Percentiles rank a stretch among this genome's conserved stretches.
Evolutionary conservation across 768 basidiomycete species (phyloP).

Genomic region (Glaciozyma antarctica): DNA sequence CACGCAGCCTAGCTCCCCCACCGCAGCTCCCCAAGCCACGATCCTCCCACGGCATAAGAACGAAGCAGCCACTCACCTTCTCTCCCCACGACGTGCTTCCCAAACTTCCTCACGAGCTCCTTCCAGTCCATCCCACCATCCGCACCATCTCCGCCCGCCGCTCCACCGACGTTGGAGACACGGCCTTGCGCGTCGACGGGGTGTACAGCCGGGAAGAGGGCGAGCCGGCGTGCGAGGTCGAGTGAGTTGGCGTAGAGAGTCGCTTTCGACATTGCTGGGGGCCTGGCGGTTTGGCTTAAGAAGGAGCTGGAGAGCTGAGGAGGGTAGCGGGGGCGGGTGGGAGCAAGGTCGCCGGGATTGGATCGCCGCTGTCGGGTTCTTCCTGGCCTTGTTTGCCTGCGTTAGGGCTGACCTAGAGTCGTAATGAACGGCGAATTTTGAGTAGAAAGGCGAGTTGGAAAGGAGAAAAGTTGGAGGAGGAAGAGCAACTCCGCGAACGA

Average conservation of each 20-base stretch:
- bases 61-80: neutral
- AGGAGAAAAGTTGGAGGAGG: neutral
- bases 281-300: no score
- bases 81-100: conserved; percentile 16
- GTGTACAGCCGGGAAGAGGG: neutral
- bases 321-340: no score
- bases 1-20: no score
- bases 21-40: neutral
- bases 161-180: neutral
- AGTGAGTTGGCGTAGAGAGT: neutral
- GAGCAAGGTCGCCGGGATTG: no score
- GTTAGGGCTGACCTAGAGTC: no score
- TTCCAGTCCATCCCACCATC: conserved; percentile 16
- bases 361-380: no score
- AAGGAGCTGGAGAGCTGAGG: no score
- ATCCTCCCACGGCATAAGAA: no score
- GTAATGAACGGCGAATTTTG: neutral
- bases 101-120: conserved; percentile 24
- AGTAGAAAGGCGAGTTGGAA: neutral
- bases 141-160: neutral
- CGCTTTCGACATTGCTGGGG: no score
- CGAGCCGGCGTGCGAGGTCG: neutral
- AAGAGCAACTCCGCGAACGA: no score
- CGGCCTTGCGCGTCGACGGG: neutral
- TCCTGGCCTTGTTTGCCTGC: no score